Conservation (phyloP, 2,329 filamentous ascomycete species). For the Pseudocercospora fuligena region DNA sequence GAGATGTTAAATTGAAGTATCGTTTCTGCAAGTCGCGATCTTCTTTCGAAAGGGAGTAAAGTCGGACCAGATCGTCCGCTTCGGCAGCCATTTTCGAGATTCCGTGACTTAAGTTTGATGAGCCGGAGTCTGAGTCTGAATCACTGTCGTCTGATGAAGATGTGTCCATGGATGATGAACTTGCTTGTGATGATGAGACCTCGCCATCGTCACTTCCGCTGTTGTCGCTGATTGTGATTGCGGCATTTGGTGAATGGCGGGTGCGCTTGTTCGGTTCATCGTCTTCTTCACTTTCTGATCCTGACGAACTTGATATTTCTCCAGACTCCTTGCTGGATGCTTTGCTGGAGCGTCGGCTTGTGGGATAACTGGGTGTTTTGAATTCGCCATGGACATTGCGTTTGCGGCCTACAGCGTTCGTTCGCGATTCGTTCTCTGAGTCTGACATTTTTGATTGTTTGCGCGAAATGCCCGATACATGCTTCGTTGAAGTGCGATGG, state of each 20-base stretch:
- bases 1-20: conserved; percentile 17
- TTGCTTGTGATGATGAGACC: conserved; percentile 4
- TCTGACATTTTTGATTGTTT: conserved; percentile 12
- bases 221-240: not conserved
- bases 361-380: not conserved
- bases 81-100: conserved; percentile 7
- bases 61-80: conserved; percentile 5
- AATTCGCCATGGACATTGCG: conserved; percentile 14
- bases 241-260: not conserved
- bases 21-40: conserved; percentile 10
- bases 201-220: conserved; percentile 9
- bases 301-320: conserved; percentile 19
- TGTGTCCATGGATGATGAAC: conserved; percentile 5
- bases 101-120: not conserved
- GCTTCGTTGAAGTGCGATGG: not conserved
- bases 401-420: conserved; percentile 17
- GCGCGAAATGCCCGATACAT: not conserved
- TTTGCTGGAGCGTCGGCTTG: conserved; percentile 20
- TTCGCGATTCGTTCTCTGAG: conserved; percentile 17
- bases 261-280: not conserved
- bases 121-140: not conserved
- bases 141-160: conserved; percentile 1
- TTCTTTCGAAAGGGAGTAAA: conserved; percentile 2
- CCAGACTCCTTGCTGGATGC: conserved; percentile 20
- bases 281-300: conserved; percentile 11